A percentile compares a stretch with the other conserved stretches of the same genome.
These are phyloP conservation scores for Salvia hispanica DNA, from an alignment of 257 asterid genomes.

Conservation along the genomic window DNA sequence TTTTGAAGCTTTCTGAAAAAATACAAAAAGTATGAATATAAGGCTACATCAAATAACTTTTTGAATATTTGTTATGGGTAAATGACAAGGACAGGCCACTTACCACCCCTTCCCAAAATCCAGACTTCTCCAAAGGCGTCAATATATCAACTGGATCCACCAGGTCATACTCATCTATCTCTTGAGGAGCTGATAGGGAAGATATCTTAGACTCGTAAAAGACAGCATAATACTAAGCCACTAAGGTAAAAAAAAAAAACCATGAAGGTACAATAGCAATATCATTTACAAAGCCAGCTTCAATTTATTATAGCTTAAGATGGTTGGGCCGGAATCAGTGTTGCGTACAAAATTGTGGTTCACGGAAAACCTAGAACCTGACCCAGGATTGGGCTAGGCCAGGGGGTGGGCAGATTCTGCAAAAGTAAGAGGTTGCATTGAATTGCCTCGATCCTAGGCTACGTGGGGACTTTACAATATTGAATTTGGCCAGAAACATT, in stretches of 20 bases:
- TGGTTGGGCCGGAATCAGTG: not conserved
- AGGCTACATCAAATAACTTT: conserved; percentile 18
- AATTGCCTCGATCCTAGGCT: not conserved
- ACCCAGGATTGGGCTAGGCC: not conserved
- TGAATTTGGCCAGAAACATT: no score
- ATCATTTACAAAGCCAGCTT: conserved; percentile 16
- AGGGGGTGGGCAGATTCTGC: not conserved
- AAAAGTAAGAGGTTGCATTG: not conserved
- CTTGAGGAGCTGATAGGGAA: conserved; percentile 79
- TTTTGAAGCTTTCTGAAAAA: conserved; percentile 86
- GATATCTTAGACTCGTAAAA: conserved; percentile 34
- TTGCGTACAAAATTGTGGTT: not conserved
- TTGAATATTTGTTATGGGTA: conserved; percentile 7
- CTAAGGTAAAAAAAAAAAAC: not conserved
- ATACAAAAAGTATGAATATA: not conserved
- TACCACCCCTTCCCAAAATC: conserved; percentile 99
- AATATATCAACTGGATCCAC: conserved; percentile 97
- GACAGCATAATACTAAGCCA: not conserved
- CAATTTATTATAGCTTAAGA: conserved; percentile 22
- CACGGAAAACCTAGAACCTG: not conserved
- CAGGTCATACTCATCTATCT: conserved; percentile 96
- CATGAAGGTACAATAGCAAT: conserved; percentile 3
- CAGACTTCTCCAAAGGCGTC: conserved; percentile 94
- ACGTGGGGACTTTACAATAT: conserved; percentile 2
- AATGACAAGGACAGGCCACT: conserved; percentile 37